Conservation (phyloP, 169 alveolate genomes). For the Plasmodium malariae region DNA sequence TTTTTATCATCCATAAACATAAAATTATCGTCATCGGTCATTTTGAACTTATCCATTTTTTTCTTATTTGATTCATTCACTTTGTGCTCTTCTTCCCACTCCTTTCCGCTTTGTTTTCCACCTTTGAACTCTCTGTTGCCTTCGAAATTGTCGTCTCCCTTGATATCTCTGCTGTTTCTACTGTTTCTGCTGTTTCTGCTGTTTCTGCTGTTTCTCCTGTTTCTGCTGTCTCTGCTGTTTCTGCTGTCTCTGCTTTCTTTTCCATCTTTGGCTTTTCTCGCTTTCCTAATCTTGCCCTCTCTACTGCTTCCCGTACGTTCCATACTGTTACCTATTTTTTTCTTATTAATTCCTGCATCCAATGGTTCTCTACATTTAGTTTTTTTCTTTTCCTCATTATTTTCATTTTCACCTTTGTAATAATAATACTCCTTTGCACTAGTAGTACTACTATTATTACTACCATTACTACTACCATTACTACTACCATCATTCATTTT, state of each 20-base stretch:
- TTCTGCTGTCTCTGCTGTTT: no score
- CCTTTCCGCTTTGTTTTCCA: background rate
- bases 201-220: no score
- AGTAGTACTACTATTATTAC: background rate
- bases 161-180: no score
- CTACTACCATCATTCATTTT: background rate
- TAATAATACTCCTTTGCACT: background rate
- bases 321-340: background rate
- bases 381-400: slow-evolving; percentile 4
- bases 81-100: slow-evolving; percentile 1
- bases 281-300: background rate
- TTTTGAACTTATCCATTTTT: slow-evolving; percentile 1
- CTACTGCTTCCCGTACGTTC: background rate
- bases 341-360: background rate
- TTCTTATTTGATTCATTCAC: background rate
- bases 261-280: background rate
- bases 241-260: no score
- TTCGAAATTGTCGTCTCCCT: no score
- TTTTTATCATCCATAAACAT: slow-evolving; percentile 8
- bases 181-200: no score
- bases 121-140: no score
- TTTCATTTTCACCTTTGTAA: slow-evolving; percentile 9
- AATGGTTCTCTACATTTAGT: background rate
- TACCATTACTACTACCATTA: background rate
- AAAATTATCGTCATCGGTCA: background rate